Conservation (phyloP, 805 yeast genomes). For the Candida ortonii region DNA sequence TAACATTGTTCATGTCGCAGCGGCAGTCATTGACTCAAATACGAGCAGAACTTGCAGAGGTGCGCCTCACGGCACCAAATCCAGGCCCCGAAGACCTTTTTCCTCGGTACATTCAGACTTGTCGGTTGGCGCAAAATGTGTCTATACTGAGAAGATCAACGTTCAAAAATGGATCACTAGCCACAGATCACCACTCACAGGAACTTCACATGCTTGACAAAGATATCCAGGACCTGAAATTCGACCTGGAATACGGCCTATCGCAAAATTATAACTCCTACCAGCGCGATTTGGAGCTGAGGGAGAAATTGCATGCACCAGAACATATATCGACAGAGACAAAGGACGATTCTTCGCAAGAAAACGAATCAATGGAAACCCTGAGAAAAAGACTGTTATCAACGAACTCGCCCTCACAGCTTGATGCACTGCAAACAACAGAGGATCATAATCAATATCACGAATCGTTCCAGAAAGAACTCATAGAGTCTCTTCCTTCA, state of each 20-base stretch:
- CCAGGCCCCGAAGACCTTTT: not conserved
- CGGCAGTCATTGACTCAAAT: too few relatives aligned
- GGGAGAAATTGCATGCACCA: not conserved
- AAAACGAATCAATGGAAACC: slow-evolving; percentile 28
- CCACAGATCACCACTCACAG: slow-evolving; percentile 2
- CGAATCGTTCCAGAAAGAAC: slow-evolving; percentile 33
- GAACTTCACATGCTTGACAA: slow-evolving; percentile 15
- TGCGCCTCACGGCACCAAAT: too few relatives aligned
- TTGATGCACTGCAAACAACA: slow-evolving; percentile 25
- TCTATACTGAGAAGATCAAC: slow-evolving; percentile 15
- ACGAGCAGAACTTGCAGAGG: too few relatives aligned
- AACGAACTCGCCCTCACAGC: slow-evolving; percentile 22
- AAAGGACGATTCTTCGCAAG: slow-evolving; percentile 6
- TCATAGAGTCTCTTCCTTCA: slow-evolving; percentile 31
- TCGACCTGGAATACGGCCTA: slow-evolving; percentile 19
- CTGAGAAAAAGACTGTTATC: slow-evolving; percentile 30
- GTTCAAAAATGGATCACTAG: slow-evolving; percentile 4
- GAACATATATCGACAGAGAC: slow-evolving; percentile 2
- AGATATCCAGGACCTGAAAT: slow-evolving; percentile 13
- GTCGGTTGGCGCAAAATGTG: slow-evolving; percentile 15
- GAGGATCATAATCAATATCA: slow-evolving; percentile 30
- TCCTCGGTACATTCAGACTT: slow-evolving; percentile 4
- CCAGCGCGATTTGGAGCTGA: slow-evolving; percentile 4
- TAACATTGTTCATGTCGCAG: too few relatives aligned
- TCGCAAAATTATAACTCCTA: slow-evolving; percentile 2